Conservation (phyloP, 495 filamentous ascomycete genomes). For the Bathelium albidoporum region DNA sequence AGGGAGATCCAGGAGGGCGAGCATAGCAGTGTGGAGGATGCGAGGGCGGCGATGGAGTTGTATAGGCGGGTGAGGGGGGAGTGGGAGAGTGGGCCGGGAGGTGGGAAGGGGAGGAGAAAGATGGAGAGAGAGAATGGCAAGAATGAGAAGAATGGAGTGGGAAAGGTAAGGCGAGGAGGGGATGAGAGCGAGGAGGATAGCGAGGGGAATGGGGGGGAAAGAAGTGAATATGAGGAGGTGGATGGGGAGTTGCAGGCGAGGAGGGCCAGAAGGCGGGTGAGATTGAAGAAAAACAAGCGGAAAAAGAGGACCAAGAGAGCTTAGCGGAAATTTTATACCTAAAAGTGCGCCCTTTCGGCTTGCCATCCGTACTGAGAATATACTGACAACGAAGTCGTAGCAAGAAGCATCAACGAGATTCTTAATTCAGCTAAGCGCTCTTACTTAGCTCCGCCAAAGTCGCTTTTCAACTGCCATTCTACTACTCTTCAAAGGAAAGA, state of each 20-base stretch:
- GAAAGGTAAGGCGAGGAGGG: conserved; percentile 23
- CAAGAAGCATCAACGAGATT: too few relatives aligned
- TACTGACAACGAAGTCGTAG: too few relatives aligned
- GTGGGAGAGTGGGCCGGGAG: conserved; percentile 69
- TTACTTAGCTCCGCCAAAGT: too few relatives aligned
- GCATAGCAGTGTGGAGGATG: conserved; percentile 78
- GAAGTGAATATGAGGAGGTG: conserved; percentile 10
- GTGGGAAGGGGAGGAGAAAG: conserved; percentile 34
- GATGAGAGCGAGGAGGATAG: conserved; percentile 17
- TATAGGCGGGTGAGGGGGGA: conserved; percentile 69
- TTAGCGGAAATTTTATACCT: too few relatives aligned
- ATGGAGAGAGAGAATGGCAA: conserved; percentile 19
- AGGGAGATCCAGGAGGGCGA: conserved; percentile 72
- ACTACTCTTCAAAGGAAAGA: too few relatives aligned
- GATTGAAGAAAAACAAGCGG: conserved; percentile 36
- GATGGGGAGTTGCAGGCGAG: conserved; percentile 5
- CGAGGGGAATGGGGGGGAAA: conserved; percentile 12
- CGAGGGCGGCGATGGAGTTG: conserved; percentile 75
- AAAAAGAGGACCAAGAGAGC: conserved; percentile 45
- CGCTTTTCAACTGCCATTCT: too few relatives aligned
- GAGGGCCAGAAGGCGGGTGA: conserved; percentile 6
- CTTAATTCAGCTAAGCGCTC: too few relatives aligned
- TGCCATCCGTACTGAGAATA: too few relatives aligned
- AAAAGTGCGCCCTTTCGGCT: too few relatives aligned
- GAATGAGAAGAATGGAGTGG: conserved; percentile 31